Evolutionary conservation across 495 filamentous ascomycete species (phyloP).

Genomic region (Penicillium simplicissimum): DNA sequence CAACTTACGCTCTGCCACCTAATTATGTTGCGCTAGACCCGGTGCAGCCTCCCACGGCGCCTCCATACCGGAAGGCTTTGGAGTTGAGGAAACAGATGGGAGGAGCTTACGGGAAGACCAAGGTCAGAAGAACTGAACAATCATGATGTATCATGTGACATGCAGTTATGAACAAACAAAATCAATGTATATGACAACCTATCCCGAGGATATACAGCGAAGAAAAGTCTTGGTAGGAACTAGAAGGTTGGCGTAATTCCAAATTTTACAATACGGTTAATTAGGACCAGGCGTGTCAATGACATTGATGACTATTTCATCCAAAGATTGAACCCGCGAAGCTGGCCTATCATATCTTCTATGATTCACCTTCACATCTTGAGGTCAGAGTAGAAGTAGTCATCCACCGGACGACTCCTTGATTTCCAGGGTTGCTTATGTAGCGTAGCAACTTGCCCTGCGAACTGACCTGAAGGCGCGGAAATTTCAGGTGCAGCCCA

Average conservation of each 20-base stretch:
- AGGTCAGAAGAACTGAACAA: slow-evolving; percentile 33
- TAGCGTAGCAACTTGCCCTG: no score
- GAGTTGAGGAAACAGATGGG: slow-evolving; percentile 77
- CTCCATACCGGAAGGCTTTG: slow-evolving; percentile 87
- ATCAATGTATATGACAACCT: neutral
- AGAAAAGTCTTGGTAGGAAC: neutral
- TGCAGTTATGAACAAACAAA: neutral
- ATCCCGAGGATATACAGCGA: no score
- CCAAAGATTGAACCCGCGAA: no score
- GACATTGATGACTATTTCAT: no score
- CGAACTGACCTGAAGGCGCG: no score
- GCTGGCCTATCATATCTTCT: no score
- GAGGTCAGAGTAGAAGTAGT: no score
- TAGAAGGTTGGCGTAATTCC: neutral
- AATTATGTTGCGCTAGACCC: slow-evolving; percentile 81
- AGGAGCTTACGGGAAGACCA: slow-evolving; percentile 82
- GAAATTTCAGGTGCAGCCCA: no score
- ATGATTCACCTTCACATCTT: no score
- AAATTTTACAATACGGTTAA: neutral
- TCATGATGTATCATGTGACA: slow-evolving; percentile 4
- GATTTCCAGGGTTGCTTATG: no score
- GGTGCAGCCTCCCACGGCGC: slow-evolving; percentile 93
- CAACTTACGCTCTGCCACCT: slow-evolving; percentile 81
- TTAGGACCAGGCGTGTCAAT: no score
- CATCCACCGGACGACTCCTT: no score